Evolutionary conservation across 306 rosid species (phyloP), one percentile per base, ranked within the genome.

Genomic region (Alnus rubra): DNA sequence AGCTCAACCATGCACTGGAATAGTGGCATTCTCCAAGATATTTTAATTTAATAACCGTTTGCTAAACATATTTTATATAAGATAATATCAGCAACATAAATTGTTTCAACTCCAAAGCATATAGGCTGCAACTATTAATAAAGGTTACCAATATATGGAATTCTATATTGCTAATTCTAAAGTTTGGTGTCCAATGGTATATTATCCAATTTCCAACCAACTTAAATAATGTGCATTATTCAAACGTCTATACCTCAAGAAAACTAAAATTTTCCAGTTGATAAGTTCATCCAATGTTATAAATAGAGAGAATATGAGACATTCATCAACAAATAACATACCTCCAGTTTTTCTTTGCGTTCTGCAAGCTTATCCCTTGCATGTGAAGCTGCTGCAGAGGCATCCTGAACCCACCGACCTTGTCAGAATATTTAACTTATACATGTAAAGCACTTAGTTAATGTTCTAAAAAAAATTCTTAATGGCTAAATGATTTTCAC

Each of bases 271-370:
- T 63, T 33, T 0, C 44, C 68, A 31, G 68, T 63, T 6, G 70
- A 9, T 19, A 18, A 55, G 62, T 55, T 55, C 19, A n/a, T 55
- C 62, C 30, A 55, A n/a, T 55, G 19, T n/a, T 19, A 55, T 55
- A 55, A 67, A 18, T 7, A 18, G 33, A 39, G 16, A 9, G 51
- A 4, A 14, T 42, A 39, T 9, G 4, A 31, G 42, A 45, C 31
- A 44, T 15, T n/a, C 49, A 30, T 78, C 42, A 65, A 83, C 78
- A 75, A 64, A 73, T 51, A 58, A 73, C 62, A 69, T 74, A 94
- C 98, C 88, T 91, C 88, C 69, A 94, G 98, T 76, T 94, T 94
- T 82, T 94, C 87, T 83, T 78, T 79, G 44, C 97, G 92, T 84
- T 94, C 86, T 10, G 71, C 35, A 75, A 94, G 98, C 88, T 90